Evolutionary conservation across 164 flowering plant genomes (phyloP).

Genomic region (Warburgia ugandensis): DNA sequence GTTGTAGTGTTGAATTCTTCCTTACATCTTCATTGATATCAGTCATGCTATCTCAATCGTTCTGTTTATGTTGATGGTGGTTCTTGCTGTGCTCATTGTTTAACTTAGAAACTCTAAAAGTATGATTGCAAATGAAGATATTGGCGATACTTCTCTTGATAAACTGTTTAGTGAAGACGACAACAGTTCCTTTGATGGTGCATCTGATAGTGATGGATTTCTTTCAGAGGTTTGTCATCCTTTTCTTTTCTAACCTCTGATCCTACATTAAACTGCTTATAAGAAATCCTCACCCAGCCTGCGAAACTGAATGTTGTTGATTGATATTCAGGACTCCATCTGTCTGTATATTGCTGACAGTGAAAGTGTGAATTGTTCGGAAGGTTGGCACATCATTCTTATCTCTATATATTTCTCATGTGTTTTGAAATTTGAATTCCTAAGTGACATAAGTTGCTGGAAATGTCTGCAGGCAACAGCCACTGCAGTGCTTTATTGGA

Average conservation of each 20-base stretch:
- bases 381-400: constrained; percentile 24
- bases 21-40: too few relatives aligned
- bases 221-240: constrained; percentile 65
- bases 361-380: constrained; percentile 23
- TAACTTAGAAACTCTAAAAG: constrained; percentile 27
- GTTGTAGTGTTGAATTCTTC: too few relatives aligned
- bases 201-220: constrained; percentile 83
- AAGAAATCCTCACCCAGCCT: too few relatives aligned
- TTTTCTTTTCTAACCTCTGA: background rate
- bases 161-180: constrained; percentile 50
- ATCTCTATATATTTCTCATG: background rate
- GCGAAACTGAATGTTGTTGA: background rate
- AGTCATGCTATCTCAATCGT: too few relatives aligned
- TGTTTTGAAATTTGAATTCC: background rate
- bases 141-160: constrained; percentile 43
- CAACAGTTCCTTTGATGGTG: constrained; percentile 32
- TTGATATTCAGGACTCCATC: constrained; percentile 37
- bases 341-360: constrained; percentile 20
- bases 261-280: background rate
- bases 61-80: background rate
- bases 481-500: constrained; percentile 17
- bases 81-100: constrained; percentile 7
- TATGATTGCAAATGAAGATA: constrained; percentile 14
- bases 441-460: constrained; percentile 5
- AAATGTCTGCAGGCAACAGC: constrained; percentile 28